These are phyloP conservation scores for Fusarium sp. DNA, from an alignment of 2,329 filamentous ascomycete genomes.

Conservation along the genomic window DNA sequence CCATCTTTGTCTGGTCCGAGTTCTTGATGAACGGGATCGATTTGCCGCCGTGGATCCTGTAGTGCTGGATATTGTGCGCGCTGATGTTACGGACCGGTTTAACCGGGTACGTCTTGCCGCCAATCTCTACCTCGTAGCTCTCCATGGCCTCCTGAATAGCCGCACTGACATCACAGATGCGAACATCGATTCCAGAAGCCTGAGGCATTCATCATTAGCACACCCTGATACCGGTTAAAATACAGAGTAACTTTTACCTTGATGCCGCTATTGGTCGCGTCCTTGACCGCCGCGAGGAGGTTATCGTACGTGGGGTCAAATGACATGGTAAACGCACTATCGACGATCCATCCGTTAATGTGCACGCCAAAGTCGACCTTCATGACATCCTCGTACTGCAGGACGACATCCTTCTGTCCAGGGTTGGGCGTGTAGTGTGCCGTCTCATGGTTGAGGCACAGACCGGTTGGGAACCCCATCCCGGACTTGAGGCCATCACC, in stretches of 20 bases:
- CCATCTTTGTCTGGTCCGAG: constrained; percentile 89
- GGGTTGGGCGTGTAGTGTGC: constrained; percentile 87
- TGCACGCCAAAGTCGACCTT: constrained; percentile 84
- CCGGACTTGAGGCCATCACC: constrained; percentile 80
- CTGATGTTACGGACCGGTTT: constrained; percentile 86
- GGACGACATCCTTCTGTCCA: constrained; percentile 74
- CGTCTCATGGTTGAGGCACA: constrained; percentile 82
- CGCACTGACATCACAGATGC: constrained; percentile 83
- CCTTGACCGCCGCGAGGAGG: constrained; percentile 75
- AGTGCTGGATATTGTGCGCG: constrained; percentile 86
- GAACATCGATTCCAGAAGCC: constrained; percentile 83
- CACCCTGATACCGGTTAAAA: no score
- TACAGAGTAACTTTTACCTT: constrained; percentile 50
- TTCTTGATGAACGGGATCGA: constrained; percentile 90
- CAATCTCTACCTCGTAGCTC: constrained; percentile 86
- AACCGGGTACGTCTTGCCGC: constrained; percentile 79
- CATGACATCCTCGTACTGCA: constrained; percentile 77
- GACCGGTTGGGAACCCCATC: constrained; percentile 84
- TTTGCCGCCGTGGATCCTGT: constrained; percentile 89
- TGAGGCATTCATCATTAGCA: no score
- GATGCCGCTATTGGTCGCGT: constrained; percentile 84
- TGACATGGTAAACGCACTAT: constrained; percentile 79
- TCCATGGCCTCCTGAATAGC: constrained; percentile 91
- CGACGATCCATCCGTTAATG: constrained; percentile 79
- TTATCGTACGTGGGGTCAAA: constrained; percentile 80